These are phyloP conservation scores for Aspergillus sp. DNA, from an alignment of 2,329 filamentous ascomycete species.

Conservation along the genomic window DNA sequence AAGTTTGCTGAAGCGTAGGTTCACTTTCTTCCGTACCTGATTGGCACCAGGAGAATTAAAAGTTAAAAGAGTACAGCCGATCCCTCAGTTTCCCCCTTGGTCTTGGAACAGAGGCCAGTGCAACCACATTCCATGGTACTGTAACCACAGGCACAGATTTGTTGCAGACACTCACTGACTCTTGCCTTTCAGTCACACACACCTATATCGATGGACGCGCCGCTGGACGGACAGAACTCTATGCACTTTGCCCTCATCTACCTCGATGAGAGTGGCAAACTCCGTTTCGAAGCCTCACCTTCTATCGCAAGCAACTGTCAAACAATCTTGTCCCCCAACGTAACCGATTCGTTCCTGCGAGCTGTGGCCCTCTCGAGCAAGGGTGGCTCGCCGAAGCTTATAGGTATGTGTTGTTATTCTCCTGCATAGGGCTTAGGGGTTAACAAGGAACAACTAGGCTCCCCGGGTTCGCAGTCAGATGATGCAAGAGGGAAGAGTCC, in stretches of 20 bases:
- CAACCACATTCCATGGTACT: constrained; percentile 18
- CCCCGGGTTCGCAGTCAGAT: constrained; percentile 1
- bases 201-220: constrained; percentile 23
- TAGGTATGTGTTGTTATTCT: constrained; percentile 17
- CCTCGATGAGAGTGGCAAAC: constrained; percentile 29
- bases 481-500: constrained; percentile 13
- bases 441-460: constrained; percentile 7
- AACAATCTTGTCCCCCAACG: constrained; percentile 27
- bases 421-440: not conserved
- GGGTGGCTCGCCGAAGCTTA: constrained; percentile 13
- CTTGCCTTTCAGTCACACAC: constrained; percentile 12
- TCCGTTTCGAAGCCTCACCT: constrained; percentile 30
- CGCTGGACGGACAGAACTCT: constrained; percentile 21
- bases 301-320: constrained; percentile 30
- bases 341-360: constrained; percentile 29
- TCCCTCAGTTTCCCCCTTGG: constrained; percentile 16
- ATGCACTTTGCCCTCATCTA: constrained; percentile 35
- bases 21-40: constrained; percentile 5
- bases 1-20: constrained; percentile 16
- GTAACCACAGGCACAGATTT: not conserved
- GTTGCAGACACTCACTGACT: not conserved
- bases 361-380: constrained; percentile 30
- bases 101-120: constrained; percentile 11
- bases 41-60: constrained; percentile 15
- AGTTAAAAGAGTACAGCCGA: constrained; percentile 4